Evolutionary conservation across 345 rosid species (phyloP).

Genomic region (Salix suchowensis): DNA sequence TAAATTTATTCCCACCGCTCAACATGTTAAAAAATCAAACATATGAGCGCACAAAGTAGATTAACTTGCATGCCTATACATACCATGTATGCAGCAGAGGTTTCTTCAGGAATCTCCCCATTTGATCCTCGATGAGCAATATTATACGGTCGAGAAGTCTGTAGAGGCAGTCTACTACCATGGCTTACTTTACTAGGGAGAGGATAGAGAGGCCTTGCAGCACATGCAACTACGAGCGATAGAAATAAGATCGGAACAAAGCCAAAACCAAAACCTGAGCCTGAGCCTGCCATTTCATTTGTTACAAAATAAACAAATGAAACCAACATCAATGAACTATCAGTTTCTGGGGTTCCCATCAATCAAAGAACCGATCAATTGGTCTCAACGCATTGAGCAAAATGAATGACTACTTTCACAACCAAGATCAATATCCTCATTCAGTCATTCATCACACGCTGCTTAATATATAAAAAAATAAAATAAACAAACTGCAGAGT

Average conservation of each 20-base stretch:
- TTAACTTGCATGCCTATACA: not conserved
- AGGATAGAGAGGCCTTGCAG: conserved; percentile 72
- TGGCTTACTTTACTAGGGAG: conserved; percentile 65
- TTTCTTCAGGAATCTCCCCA: conserved; percentile 95
- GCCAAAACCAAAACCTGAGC: conserved; percentile 39
- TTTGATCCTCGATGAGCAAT: conserved; percentile 93
- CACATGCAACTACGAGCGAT: conserved; percentile 39
- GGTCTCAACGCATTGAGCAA: too few relatives aligned
- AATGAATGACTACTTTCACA: not conserved
- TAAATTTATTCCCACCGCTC: not conserved
- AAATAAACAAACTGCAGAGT: not conserved
- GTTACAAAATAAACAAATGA: too few relatives aligned
- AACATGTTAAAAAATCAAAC: not conserved
- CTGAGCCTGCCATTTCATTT: not conserved
- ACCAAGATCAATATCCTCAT: not conserved
- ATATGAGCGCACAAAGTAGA: not conserved
- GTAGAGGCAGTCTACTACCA: conserved; percentile 50
- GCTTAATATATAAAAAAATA: not conserved
- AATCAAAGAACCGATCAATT: too few relatives aligned
- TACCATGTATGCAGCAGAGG: conserved; percentile 83
- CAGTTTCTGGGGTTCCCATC: too few relatives aligned
- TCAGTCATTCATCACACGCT: too few relatives aligned
- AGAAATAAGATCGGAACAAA: conserved; percentile 39
- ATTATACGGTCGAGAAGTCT: conserved; percentile 86
- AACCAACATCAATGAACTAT: too few relatives aligned